Evolutionary conservation across 805 yeast genomes (phyloP).

Genomic region (Lipomyces chichibuensis): DNA sequence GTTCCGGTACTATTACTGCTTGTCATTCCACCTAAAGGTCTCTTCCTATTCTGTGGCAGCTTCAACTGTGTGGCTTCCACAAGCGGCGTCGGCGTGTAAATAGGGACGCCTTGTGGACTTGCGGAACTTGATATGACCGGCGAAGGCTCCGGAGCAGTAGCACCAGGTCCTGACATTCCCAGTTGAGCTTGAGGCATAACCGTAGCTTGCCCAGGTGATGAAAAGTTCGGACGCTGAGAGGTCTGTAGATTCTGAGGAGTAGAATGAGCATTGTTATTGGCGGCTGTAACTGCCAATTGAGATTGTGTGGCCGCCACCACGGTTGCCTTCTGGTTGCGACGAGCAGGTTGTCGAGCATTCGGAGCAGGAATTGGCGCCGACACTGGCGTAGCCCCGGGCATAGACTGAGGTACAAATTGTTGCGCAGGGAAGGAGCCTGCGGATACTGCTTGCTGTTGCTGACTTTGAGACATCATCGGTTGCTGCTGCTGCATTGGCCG

Average conservation of each 20-base stretch:
- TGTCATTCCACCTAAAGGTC: slow-evolving; percentile 16
- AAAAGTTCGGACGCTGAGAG: not conserved
- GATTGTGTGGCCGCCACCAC: not conserved
- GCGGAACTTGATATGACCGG: slow-evolving; percentile 14
- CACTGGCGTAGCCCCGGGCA: slow-evolving; percentile 1
- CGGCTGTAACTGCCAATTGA: not conserved
- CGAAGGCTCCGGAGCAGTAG: slow-evolving; percentile 7
- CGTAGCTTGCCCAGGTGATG: not conserved
- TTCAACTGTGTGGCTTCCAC: slow-evolving; percentile 29
- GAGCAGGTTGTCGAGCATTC: slow-evolving; percentile 8
- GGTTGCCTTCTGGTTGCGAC: slow-evolving; percentile 14
- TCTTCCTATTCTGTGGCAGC: slow-evolving; percentile 25
- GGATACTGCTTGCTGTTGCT: not conserved
- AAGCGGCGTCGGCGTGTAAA: slow-evolving; percentile 24
- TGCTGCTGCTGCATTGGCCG: slow-evolving; percentile 21
- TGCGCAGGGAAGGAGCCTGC: not conserved
- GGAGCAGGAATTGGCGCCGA: slow-evolving; percentile 12
- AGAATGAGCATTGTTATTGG: not conserved
- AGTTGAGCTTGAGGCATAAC: not conserved
- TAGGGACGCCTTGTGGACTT: slow-evolving; percentile 34
- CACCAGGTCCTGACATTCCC: not conserved
- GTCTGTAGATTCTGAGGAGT: not conserved
- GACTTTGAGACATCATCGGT: slow-evolving; percentile 9
- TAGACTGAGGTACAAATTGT: not conserved
- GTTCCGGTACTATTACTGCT: not conserved